Evolutionary conservation across 768 basidiomycete genomes (phyloP).

Genomic region (Leccinellum rugosiceps): DNA sequence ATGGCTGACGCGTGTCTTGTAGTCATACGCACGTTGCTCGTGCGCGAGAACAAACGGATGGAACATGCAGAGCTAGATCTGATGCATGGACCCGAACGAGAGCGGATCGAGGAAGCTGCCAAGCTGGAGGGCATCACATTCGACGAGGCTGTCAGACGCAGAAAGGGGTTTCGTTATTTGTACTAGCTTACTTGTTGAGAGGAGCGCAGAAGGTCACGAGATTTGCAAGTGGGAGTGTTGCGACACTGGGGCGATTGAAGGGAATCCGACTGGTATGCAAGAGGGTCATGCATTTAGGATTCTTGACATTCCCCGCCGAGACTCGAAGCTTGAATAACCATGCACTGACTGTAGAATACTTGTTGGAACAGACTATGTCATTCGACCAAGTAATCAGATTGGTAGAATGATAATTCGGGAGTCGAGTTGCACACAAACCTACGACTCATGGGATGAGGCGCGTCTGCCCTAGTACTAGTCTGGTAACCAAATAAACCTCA

Average conservation of each 20-base stretch:
- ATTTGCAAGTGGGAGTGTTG: too few species aligned
- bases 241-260: too few species aligned
- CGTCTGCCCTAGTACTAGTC: too few species aligned
- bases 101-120: constrained; percentile 56
- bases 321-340: neutral
- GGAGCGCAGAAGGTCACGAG: too few species aligned
- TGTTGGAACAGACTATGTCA: neutral
- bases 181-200: constrained; percentile 34
- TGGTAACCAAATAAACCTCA: too few species aligned
- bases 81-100: constrained; percentile 42
- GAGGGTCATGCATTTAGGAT: too few species aligned
- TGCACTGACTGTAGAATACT: too few species aligned
- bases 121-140: constrained; percentile 56
- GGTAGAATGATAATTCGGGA: too few species aligned
- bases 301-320: too few species aligned
- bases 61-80: constrained; percentile 46
- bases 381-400: too few species aligned
- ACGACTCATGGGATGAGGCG: constrained; percentile 4
- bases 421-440: too few species aligned
- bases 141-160: constrained; percentile 55
- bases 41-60: constrained; percentile 50
- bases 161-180: constrained; percentile 57
- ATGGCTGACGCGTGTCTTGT: neutral
- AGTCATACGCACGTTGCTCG: constrained; percentile 43
- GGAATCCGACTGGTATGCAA: too few species aligned